Conservation (phyloP, 2,329 filamentous ascomycete species). For the Chalaropsis ovoidea region DNA sequence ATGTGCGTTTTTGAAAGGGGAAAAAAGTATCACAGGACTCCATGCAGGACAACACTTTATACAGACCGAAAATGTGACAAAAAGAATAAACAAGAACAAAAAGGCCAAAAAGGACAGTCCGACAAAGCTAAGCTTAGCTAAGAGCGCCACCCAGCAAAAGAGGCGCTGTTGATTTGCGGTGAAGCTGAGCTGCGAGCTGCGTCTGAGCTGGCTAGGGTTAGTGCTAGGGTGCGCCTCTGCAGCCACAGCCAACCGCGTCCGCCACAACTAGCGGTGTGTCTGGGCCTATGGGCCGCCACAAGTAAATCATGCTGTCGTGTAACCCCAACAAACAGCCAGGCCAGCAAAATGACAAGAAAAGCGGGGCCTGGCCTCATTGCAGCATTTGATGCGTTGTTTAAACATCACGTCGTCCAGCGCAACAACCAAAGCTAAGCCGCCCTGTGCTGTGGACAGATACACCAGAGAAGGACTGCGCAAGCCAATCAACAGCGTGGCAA, state of each 20-base stretch:
- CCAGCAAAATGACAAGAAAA: constrained; percentile 10
- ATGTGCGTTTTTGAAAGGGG: not conserved
- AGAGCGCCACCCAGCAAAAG: not conserved
- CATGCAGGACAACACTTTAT: constrained; percentile 12
- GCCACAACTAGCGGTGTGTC: constrained; percentile 12
- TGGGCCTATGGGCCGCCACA: too few relatives aligned
- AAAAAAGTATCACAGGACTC: not conserved
- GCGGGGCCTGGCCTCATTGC: not conserved
- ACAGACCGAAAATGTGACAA: constrained; percentile 14
- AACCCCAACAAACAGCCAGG: not conserved
- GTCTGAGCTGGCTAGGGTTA: not conserved
- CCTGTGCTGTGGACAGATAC: not conserved
- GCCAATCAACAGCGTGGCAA: too few relatives aligned
- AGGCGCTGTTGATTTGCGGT: not conserved
- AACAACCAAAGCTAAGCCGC: too few relatives aligned
- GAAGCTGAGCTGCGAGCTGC: constrained; percentile 5
- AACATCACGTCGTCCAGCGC: constrained; percentile 1
- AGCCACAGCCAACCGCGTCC: not conserved
- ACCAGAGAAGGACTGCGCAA: not conserved
- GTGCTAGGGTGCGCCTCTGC: not conserved
- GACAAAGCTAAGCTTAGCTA: not conserved
- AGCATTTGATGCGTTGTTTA: constrained; percentile 5
- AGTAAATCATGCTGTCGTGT: not conserved
- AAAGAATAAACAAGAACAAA: constrained; percentile 4
- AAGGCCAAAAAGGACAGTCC: constrained; percentile 10